Conservation (phyloP, 225 moss, liverwort and hornwort species). For the Marchantia polymorpha region DNA sequence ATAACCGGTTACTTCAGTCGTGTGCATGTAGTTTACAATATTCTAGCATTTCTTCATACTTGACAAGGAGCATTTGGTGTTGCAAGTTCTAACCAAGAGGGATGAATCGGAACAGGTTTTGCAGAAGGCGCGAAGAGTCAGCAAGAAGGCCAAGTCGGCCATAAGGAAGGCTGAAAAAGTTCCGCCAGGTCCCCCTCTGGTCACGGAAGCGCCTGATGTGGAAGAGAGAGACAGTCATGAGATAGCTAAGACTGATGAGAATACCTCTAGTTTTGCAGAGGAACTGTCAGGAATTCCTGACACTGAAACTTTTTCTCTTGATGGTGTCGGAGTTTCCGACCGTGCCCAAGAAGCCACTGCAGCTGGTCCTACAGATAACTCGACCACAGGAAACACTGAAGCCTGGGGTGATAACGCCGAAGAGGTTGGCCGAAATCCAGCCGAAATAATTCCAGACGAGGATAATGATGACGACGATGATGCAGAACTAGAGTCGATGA, state of each 20-base stretch:
- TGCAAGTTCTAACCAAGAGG: not conserved
- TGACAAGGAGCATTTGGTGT: not conserved
- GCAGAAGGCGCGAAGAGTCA: constrained; percentile 55
- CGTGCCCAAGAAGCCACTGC: not conserved
- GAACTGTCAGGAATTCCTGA: not conserved
- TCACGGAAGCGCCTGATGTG: not conserved
- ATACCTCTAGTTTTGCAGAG: not conserved
- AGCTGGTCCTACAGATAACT: not conserved
- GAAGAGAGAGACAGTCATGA: not conserved
- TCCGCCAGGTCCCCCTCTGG: not conserved
- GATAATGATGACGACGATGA: constrained; percentile 32
- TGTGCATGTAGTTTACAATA: not conserved
- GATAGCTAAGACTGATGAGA: not conserved
- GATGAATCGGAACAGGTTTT: constrained; percentile 48
- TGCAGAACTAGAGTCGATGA: constrained; percentile 40
- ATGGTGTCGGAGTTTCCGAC: not conserved
- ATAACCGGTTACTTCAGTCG: not conserved
- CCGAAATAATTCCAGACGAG: not conserved
- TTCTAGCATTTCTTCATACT: not conserved
- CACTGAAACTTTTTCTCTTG: not conserved
- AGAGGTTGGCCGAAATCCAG: not conserved
- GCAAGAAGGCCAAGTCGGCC: constrained; percentile 32
- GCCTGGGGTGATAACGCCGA: not conserved
- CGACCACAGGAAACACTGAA: not conserved
- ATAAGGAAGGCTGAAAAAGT: not conserved